Evolutionary conservation across 176 grass and related monocot species (phyloP).

Genomic region (Cenchrus americanus): DNA sequence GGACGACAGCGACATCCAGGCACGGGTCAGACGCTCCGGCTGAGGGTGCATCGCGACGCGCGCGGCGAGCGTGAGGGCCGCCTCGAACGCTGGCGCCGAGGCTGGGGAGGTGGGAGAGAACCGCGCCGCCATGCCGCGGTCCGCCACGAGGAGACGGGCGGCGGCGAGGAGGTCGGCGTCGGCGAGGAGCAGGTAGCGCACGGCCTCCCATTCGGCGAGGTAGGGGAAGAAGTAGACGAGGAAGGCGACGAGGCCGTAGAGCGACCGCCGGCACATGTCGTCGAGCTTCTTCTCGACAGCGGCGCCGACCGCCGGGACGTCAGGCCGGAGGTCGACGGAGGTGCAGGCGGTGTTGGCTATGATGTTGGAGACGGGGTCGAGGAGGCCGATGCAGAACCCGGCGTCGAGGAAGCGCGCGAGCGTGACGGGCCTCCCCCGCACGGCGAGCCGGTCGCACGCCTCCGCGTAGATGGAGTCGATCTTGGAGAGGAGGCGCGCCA

Average conservation of each 20-base stretch:
- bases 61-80: not conserved
- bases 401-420: too few species aligned
- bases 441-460: not conserved
- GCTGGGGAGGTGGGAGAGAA: slow-evolving; percentile 13
- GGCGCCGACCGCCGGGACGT: not conserved
- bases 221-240: slow-evolving; percentile 46
- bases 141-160: slow-evolving; percentile 11
- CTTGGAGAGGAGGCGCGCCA: slow-evolving; percentile 32
- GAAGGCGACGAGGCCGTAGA: slow-evolving; percentile 23
- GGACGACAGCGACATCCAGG: slow-evolving; percentile 14
- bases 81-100: not conserved
- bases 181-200: slow-evolving; percentile 34
- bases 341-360: slow-evolving; percentile 24
- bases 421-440: not conserved
- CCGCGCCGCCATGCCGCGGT: slow-evolving; percentile 11
- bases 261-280: too few species aligned
- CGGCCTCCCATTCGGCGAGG: slow-evolving; percentile 32
- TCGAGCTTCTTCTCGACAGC: not conserved
- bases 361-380: slow-evolving; percentile 16
- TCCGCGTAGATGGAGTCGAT: slow-evolving; percentile 20
- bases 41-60: slow-evolving; percentile 6
- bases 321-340: not conserved
- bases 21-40: not conserved
- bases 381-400: too few species aligned
- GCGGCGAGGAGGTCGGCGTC: slow-evolving; percentile 32